These are phyloP conservation scores for Neurospora hispaniola DNA, from an alignment of 495 filamentous ascomycete species.

Conservation along the genomic window DNA sequence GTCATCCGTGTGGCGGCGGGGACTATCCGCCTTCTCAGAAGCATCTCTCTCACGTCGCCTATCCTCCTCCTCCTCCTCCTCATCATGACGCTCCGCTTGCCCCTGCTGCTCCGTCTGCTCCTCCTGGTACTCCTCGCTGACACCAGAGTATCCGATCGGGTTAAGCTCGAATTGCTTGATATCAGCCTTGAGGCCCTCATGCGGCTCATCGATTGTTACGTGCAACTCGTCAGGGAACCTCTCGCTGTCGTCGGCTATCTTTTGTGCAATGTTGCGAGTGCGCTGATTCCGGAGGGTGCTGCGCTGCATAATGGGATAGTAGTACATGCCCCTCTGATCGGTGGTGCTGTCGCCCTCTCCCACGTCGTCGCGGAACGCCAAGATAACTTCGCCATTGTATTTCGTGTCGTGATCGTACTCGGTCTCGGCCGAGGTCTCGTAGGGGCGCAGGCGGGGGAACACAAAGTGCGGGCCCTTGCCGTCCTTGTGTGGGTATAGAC, in stretches of 20 bases:
- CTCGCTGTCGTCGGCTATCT: conserved; percentile 25
- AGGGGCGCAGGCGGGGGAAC: conserved; percentile 69
- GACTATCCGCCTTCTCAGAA: background rate
- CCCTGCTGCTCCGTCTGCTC: conserved; percentile 1
- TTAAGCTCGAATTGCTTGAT: conserved; percentile 30
- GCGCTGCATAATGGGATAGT: conserved; percentile 75
- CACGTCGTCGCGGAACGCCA: conserved; percentile 38
- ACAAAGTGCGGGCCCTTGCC: conserved; percentile 46
- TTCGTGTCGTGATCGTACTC: conserved; percentile 56
- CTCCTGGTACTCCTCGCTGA: conserved; percentile 16
- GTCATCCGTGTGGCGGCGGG: conserved; percentile 8
- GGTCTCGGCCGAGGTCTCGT: conserved; percentile 64
- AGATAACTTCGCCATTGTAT: conserved; percentile 44
- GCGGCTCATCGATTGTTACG: conserved; percentile 32
- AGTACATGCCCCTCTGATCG: conserved; percentile 64
- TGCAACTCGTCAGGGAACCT: conserved; percentile 34
- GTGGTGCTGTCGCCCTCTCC: conserved; percentile 22
- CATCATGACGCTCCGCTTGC: background rate
- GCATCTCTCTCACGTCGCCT: background rate
- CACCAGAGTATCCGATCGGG: conserved; percentile 27
- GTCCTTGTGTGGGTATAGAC: conserved; percentile 50
- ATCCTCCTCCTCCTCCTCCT: background rate
- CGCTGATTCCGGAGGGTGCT: conserved; percentile 45
- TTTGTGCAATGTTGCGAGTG: conserved; percentile 37
- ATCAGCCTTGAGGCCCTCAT: conserved; percentile 26